Evolutionary conservation across 2,329 filamentous ascomycete genomes (phyloP).

Genomic region (Leptographium galeiforme): DNA sequence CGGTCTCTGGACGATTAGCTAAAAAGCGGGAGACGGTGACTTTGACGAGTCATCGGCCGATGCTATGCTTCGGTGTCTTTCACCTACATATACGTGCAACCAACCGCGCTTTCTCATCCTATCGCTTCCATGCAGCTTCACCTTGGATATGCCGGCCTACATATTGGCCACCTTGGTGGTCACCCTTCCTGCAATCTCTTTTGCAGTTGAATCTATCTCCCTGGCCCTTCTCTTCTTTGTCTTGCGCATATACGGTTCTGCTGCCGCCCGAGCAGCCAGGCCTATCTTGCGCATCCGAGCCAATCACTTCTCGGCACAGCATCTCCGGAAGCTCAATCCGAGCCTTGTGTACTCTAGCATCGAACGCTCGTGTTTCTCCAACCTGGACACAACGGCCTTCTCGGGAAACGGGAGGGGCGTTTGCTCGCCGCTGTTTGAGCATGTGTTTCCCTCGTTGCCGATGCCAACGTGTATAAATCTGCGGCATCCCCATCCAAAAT

Average conservation of each 20-base stretch:
- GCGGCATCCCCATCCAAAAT: background rate
- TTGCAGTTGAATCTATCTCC: background rate
- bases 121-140: constrained; percentile 9
- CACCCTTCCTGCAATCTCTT: background rate
- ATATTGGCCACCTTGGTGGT: background rate
- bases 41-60: no score
- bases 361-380: no score
- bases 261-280: background rate
- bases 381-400: no score
- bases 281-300: background rate
- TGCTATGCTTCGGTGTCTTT: no score
- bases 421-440: no score
- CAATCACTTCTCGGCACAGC: background rate
- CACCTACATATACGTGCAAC: background rate
- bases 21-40: no score
- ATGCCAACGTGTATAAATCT: background rate
- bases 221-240: background rate
- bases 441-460: no score
- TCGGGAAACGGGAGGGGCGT: no score
- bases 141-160: background rate
- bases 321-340: no score
- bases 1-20: no score
- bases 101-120: constrained; percentile 1
- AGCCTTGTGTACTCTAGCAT: background rate
- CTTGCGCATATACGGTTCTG: background rate